Evolutionary conservation across 1,284 basidiomycete species (phyloP).

Genomic region (Ganoderma resinaceum): DNA sequence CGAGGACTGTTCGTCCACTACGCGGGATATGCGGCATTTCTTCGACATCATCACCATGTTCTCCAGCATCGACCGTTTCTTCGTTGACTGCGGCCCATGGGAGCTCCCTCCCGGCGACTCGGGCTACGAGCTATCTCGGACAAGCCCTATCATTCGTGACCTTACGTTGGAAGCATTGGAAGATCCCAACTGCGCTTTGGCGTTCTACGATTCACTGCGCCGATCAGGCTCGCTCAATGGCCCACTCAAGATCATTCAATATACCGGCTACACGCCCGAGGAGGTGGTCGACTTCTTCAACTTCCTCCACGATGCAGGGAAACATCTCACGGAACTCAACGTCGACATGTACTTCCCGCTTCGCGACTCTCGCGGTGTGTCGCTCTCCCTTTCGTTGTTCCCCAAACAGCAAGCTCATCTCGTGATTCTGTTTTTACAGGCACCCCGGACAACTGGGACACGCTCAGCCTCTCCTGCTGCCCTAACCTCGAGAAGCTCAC

Average conservation of each 20-base stretch:
- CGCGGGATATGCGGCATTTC: not conserved
- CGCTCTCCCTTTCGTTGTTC: not conserved
- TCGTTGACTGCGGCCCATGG: slow-evolving; percentile 10
- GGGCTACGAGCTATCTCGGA: not conserved
- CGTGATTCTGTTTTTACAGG: not conserved
- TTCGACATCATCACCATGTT: slow-evolving; percentile 13
- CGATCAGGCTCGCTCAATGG: slow-evolving; percentile 12
- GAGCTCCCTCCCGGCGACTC: not conserved
- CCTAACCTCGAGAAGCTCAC: slow-evolving; percentile 10
- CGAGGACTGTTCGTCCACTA: slow-evolving; percentile 11
- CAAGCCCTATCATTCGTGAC: slow-evolving; percentile 7
- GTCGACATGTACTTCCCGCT: slow-evolving; percentile 13
- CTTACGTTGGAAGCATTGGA: slow-evolving; percentile 7
- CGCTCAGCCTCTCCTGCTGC: slow-evolving; percentile 1
- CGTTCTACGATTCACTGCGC: slow-evolving; percentile 8
- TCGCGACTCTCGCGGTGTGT: not conserved
- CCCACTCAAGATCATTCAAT: slow-evolving; percentile 9
- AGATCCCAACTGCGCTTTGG: not conserved
- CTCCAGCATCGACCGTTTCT: slow-evolving; percentile 4
- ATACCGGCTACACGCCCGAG: slow-evolving; percentile 5
- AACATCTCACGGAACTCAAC: slow-evolving; percentile 8
- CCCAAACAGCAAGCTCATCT: not conserved
- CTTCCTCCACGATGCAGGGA: slow-evolving; percentile 3
- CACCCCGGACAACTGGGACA: not conserved
- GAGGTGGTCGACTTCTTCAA: slow-evolving; percentile 12